These are phyloP conservation scores for Saccharomyces uvarum DNA, from an alignment of 1,139 yeast genomes.

Conservation along the genomic window DNA sequence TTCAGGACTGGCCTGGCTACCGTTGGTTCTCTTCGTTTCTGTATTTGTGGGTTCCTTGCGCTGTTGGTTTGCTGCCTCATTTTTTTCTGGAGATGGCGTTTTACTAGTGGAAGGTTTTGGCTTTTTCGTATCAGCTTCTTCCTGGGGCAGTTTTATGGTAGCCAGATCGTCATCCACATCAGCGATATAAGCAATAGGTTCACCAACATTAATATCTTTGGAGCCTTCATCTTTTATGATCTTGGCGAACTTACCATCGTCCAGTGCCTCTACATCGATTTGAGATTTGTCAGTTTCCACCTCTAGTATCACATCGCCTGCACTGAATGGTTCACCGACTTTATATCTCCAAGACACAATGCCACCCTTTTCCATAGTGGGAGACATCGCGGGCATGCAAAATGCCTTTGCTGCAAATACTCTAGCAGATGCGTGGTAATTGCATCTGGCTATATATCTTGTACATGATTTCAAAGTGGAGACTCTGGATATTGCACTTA, in stretches of 20 bases:
- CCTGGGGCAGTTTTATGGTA: conserved; percentile 52
- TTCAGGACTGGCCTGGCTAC: conserved; percentile 44
- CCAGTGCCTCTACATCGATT: conserved; percentile 88
- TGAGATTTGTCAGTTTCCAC: conserved; percentile 93
- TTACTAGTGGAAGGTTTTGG: conserved; percentile 7
- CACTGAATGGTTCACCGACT: conserved; percentile 65
- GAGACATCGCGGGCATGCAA: conserved; percentile 98
- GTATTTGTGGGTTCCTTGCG: not conserved
- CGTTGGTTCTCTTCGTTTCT: conserved; percentile 5
- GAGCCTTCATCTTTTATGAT: conserved; percentile 65
- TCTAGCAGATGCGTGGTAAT: conserved; percentile 19
- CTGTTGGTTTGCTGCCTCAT: conserved; percentile 2
- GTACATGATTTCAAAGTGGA: conserved; percentile 6
- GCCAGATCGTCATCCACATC: conserved; percentile 79
- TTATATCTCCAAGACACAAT: conserved; percentile 87
- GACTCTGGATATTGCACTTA: not conserved
- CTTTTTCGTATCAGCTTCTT: conserved; percentile 22
- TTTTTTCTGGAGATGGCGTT: conserved; percentile 12
- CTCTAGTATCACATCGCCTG: conserved; percentile 85
- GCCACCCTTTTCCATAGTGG: conserved; percentile 98
- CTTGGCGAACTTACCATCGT: conserved; percentile 83
- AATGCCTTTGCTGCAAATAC: conserved; percentile 47
- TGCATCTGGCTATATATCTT: conserved; percentile 8
- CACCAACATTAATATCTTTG: conserved; percentile 76
- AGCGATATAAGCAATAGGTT: conserved; percentile 79